phyloP scores from a whole-genome alignment of 441 rosid genomes.

The Gossypium schwendimanii region DNA sequence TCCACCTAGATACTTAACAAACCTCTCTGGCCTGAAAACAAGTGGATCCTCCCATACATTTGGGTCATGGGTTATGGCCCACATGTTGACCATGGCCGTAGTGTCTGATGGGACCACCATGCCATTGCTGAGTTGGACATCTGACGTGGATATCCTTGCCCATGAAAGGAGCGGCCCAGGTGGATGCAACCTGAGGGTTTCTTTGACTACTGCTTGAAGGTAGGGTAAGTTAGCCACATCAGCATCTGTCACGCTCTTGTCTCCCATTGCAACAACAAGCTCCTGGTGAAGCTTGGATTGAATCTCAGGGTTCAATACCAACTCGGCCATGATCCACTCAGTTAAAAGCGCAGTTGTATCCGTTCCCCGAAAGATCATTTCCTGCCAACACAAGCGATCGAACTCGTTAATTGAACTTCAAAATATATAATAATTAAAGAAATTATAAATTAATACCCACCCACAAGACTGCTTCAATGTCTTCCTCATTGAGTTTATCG shows the following conservation, averaged over 20 bases:
- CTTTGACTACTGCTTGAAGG: conserved; percentile 37
- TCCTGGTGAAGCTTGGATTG: conserved; percentile 25
- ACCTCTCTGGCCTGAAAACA: conserved; percentile 33
- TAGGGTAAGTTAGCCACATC: conserved; percentile 25
- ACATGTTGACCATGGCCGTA: conserved; percentile 45
- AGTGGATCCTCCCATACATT: conserved; percentile 28
- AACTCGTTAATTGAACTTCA: background rate
- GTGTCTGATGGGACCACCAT: conserved; percentile 36
- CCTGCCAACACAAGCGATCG: conserved; percentile 18
- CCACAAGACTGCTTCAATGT: conserved; percentile 38
- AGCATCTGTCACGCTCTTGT: conserved; percentile 17
- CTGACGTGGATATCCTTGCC: conserved; percentile 36
- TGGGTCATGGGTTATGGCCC: conserved; percentile 47
- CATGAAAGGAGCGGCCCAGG: conserved; percentile 44
- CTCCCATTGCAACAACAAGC: conserved; percentile 10
- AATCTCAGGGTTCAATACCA: conserved; percentile 27
- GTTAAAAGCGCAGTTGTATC: conserved; percentile 40
- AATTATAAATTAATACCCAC: conserved; percentile 10
- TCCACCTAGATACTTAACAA: conserved; percentile 17
- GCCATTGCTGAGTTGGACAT: conserved; percentile 38
- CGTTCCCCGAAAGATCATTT: conserved; percentile 44
- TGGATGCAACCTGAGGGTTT: conserved; percentile 37
- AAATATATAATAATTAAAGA: background rate
- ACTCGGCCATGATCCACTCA: conserved; percentile 41
- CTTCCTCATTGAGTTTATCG: conserved; percentile 32